Base-by-base conservation (phyloP, 2,329 filamentous ascomycete species). In the Fusarium cyanostomum region DNA sequence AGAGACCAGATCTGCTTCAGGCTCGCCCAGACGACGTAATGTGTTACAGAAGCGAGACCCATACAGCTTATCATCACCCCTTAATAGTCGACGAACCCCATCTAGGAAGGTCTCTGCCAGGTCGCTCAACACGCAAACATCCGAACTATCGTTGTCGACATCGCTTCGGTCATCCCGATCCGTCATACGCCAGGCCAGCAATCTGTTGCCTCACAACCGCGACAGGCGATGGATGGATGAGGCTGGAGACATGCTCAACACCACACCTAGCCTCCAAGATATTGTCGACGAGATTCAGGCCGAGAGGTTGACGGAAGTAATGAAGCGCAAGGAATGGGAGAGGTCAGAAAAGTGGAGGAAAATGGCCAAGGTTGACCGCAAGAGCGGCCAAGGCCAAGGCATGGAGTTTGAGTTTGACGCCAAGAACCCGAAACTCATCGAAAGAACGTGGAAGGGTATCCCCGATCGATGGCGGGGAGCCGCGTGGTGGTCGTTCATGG, bases 371-470 rank as follows among this genome's bases (percentile, higher is more conserved):
- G 77, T 86, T 18, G 73, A 82, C 58, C 84, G 79, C 45, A 78
- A 75, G n/a, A 82, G 81, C 34, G 78, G 73, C 21, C 79, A 83
- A 55, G 82, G 82, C 34, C 79, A 84, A 70, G 86, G 86, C 44
- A 80, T 85, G 72, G 86, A 86, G 52, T 87, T 86, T 78, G 78
- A 86, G 60, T 98, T 98, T 73, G 93, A 97, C 76, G 85, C 86
- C 33, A 87, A 84, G 64, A 91, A 90, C 73, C 84, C 91, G n/a
- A 94, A 97, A 75, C 81, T 99, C 38, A 89, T 97, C 56, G 90
- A 94, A 66, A 87, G 95, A 53, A 96, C 93, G 1, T 99, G 95
- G 95, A 99, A 99, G 75, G 95, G 95, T 27, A 97, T 99, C 63
- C 95, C 95, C 0, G 95, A 99, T 77, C 88, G 92, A 62, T 99